phyloP scores from a whole-genome alignment of 2,329 filamentous ascomycete species.

The Paraconiothyrium brasiliense region DNA sequence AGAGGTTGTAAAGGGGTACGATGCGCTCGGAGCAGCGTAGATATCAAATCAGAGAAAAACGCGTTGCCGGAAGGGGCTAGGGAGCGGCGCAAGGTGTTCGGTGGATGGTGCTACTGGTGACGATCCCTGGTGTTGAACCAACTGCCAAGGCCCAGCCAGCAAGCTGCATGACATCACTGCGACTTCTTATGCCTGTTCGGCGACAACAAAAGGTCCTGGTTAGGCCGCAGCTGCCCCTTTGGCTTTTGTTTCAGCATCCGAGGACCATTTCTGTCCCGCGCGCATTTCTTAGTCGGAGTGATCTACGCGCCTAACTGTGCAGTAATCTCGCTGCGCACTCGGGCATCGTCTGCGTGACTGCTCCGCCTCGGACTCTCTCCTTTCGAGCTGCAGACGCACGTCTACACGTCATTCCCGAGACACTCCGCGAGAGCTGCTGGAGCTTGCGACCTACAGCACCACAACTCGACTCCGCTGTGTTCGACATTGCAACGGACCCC shows the following conservation, averaged over 20 bases:
- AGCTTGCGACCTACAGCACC: conserved; percentile 1
- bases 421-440: background rate
- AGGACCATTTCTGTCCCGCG: background rate
- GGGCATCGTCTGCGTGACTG: conserved; percentile 1
- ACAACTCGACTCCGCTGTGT: background rate
- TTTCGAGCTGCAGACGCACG: conserved; percentile 8
- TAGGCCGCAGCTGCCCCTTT: conserved; percentile 3
- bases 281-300: conserved; percentile 2
- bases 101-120: conserved; percentile 10
- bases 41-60: background rate
- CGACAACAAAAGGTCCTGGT: conserved; percentile 10
- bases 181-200: background rate
- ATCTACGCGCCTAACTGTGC: conserved; percentile 3
- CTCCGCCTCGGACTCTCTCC: conserved; percentile 9
- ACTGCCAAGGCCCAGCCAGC: conserved; percentile 10
- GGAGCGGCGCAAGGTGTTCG: background rate
- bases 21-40: background rate
- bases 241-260: conserved; percentile 8
- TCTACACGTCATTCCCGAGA: conserved; percentile 13
- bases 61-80: conserved; percentile 2
- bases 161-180: conserved; percentile 11
- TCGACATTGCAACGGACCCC: background rate
- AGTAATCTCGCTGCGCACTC: conserved; percentile 8
- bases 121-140: conserved; percentile 11
- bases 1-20: background rate